These are phyloP conservation scores for Cyberlindnera maclurae DNA, from an alignment of 805 yeast genomes.

Conservation along the genomic window DNA sequence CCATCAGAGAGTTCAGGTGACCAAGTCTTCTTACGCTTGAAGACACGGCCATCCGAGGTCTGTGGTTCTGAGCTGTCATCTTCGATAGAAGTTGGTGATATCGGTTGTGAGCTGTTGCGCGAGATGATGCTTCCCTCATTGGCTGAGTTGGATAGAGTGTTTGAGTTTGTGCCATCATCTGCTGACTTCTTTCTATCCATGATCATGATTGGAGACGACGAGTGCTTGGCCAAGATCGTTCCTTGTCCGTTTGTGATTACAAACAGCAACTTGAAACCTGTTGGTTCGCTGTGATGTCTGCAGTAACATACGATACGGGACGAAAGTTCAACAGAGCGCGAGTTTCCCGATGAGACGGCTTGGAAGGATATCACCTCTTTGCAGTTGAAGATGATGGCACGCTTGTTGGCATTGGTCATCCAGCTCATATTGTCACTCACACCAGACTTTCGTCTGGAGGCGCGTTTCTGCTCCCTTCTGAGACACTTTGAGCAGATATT, in stretches of 20 bases:
- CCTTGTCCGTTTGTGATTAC: slow-evolving; percentile 57
- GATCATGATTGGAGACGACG: slow-evolving; percentile 74
- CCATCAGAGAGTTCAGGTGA: slow-evolving; percentile 27
- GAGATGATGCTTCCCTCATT: slow-evolving; percentile 9
- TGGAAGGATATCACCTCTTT: slow-evolving; percentile 78
- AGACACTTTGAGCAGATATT: slow-evolving; percentile 84
- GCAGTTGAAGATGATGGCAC: slow-evolving; percentile 87
- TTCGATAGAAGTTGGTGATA: slow-evolving; percentile 59
- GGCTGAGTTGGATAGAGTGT: slow-evolving; percentile 16
- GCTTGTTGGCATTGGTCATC: slow-evolving; percentile 62
- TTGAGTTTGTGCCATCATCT: slow-evolving; percentile 13
- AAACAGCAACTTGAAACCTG: slow-evolving; percentile 72
- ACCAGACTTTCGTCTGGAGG: slow-evolving; percentile 85
- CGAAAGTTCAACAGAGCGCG: slow-evolving; percentile 39
- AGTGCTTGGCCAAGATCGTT: slow-evolving; percentile 60
- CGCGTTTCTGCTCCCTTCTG: slow-evolving; percentile 89
- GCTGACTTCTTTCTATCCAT: slow-evolving; percentile 76
- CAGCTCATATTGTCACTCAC: slow-evolving; percentile 70
- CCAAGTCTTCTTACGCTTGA: slow-evolving; percentile 41
- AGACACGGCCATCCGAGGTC: slow-evolving; percentile 32
- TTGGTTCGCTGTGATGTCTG: slow-evolving; percentile 86
- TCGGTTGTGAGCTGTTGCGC: slow-evolving; percentile 24
- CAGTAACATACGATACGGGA: slow-evolving; percentile 92
- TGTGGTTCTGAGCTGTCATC: slow-evolving; percentile 51
- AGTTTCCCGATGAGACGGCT: slow-evolving; percentile 33